Base-by-base conservation (phyloP, 2,329 filamentous ascomycete species). In the Achaetomium macrosporum region DNA sequence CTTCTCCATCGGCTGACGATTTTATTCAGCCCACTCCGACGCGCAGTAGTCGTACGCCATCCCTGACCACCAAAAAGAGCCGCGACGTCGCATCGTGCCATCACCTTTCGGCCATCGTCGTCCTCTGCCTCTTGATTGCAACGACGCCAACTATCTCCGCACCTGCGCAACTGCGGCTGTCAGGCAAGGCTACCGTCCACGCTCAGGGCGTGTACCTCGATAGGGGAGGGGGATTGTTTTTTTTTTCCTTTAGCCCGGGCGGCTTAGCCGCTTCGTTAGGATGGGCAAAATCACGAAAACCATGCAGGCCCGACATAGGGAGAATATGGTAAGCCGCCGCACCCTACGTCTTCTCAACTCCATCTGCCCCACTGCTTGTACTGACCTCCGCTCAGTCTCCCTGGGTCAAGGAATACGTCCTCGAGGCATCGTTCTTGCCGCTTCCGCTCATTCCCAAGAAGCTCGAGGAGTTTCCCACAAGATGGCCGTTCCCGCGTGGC, bases 401-500 rank as follows among this genome's bases (percentile, higher is more conserved):
- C 61, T 95, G 88, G 77, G 80, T 97, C 60, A 81, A 85, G 69
- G 79, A 86, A 50, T 97, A 91, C 66, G 85, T 96, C 64, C 76
- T 84, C 63, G 77, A 78, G 61, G 84, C 87, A 46, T 83, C 83
- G 60, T 78, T 79, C 53, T 76, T 81, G 59, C 81, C 90, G 44
- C 74, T 96, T 64, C 84, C 86, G 64, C 81, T 88, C 67, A 78
- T 99, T 60, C 88, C 90, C 61, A 74, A 81, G 63, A 82, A 87
- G 61, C 85, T 99, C 59, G 77, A 79, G 63, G 81, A 79, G 51
- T 97, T 97, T 67, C 90, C 92, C 54, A 84, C 85, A 59, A 78
- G 85, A 78, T 99, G 93, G 93, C 90, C 91, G 2, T 95, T 97
- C 65, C 92, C 92, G 37, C 83, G 92, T 68, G 95, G 93, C 56